phyloP scores from a whole-genome alignment of 352 stramenopile genomes.

The Elongisporangium prolatum region DNA sequence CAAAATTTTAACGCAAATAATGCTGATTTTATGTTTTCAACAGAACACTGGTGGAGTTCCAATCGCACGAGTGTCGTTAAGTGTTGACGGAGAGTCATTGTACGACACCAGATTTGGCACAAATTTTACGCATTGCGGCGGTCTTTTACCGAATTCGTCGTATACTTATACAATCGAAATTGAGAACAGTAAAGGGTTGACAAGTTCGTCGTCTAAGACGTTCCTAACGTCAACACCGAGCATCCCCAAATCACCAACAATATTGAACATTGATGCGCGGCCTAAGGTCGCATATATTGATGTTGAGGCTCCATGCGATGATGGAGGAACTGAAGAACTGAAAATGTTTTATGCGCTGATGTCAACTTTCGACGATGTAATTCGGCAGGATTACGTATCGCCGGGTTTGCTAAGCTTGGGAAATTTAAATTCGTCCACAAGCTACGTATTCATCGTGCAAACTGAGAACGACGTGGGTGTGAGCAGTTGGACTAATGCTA shows the following conservation, averaged over 20 bases:
- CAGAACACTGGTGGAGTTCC: constrained; percentile 38
- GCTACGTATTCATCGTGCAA: constrained; percentile 22
- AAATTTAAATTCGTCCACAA: constrained; percentile 12
- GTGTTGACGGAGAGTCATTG: constrained; percentile 17
- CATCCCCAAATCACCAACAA: constrained; percentile 6
- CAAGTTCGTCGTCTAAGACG: constrained; percentile 12
- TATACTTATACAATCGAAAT: constrained; percentile 44
- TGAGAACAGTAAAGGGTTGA: constrained; percentile 32
- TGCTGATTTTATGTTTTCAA: background rate
- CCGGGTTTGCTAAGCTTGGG: constrained; percentile 7
- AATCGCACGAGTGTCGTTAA: constrained; percentile 32
- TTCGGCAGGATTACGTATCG: constrained; percentile 12
- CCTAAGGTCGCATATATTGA: constrained; percentile 12
- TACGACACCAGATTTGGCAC: constrained; percentile 16
- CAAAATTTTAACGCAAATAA: background rate
- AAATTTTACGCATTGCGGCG: constrained; percentile 30
- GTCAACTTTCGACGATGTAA: background rate
- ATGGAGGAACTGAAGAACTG: constrained; percentile 12
- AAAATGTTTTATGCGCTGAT: constrained; percentile 8
- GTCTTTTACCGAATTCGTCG: constrained; percentile 10
- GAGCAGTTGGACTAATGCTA: constrained; percentile 19
- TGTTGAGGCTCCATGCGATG: constrained; percentile 28
- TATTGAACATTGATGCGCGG: constrained; percentile 8
- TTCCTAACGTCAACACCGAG: constrained; percentile 19
- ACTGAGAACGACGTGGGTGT: constrained; percentile 11